Base-by-base conservation (phyloP, 345 rosid species). In the Acer yangbiense region DNA sequence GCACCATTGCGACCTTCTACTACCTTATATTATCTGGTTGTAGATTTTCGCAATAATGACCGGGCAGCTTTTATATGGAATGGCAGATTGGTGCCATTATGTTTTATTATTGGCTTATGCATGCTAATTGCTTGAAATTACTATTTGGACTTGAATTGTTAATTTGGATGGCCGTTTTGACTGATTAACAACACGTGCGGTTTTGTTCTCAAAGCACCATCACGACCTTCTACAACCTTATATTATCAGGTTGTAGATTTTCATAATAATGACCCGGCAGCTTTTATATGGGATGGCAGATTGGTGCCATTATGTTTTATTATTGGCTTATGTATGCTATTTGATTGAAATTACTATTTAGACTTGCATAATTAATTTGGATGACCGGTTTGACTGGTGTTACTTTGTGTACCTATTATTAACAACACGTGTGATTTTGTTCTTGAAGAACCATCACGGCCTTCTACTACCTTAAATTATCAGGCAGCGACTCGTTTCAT, bases 401-500 rank as follows among this genome's bases (percentile, higher is more conserved):
- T 23, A 23, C 68, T 21, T 43, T 61, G 9, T 61, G 32, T 43
- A 13, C 20, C 57, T 12, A 2, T 74, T 58, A 21, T 74, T 57
- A 69, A 29, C 8, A 44, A 29, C 55, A 50, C 75, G 68, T 13
- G 64, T 57, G 54, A 61, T 70, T 73, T 73, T 68, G 58, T 83
- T 71, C 63, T 71, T 79, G 83, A 79, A 96, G 99, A 87, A 58
- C 97, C 98, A 43, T 80, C 82, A 73, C 91, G 84, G 44, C 94
- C 90, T 60, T 90, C 97, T 5, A 82, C 98, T 65, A 82, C 87
- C 76, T 86, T 96, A 83, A 94, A 96, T 85, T 83, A 83, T 84
- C 94, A 76, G 75, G 99, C 97, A 60, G 93, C 99, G 13, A 85
- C 94, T 63, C 98, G 97, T 66, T 88, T 96, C 85, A 94, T 96